Evolutionary conservation across 2,329 filamentous ascomycete genomes (phyloP), one percentile per base, ranked within the genome.

Genomic region (Beauveria medogensis): DNA sequence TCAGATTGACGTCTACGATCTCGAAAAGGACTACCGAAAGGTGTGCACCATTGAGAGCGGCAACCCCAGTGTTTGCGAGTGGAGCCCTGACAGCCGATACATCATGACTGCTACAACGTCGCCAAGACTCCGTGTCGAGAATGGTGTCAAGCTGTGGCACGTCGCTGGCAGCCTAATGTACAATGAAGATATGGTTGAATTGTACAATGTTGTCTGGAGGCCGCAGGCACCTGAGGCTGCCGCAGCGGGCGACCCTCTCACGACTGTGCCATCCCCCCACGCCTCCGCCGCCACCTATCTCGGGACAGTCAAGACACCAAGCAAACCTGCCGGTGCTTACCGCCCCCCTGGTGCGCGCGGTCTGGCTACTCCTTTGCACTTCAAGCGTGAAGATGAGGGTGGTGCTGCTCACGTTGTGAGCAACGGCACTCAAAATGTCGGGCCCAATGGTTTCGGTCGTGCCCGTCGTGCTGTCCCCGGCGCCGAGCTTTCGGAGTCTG

Each of bases 41-140:
- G 81, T 99, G 62, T 88, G 86, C 76, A 97, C 92, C 52, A 94
- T 99, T 67, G 91, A 97, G 77, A 93, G 91, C 60, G 91, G 92
- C 70, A 99, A 96, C 75, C 90, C 94, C 56, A 97, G 92, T 71
- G 89, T 97, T 64, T 99, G 94, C 78, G 88, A 94, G 72, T 99
- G 94, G 94, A 96, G 92, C 69, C 92, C 94, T 6, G 94, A 99
- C 74, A 95, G 93, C 69, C 90, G 89, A 70, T 94, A 92, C 74
- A 92, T 99, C 72, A 83, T 99, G 79, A 97, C 94, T 47, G 94
- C 94, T n/a, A 99, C 93, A 22, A 97, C 93, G 16, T 97, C 92
- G 67, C 94, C 94, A 5, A 88, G 94, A 65, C 84, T 99, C 62
- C 89, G 94, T 67, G 94, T 99, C 48, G 94, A 99, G 78, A 99